Evolutionary conservation across 176 grass and related monocot genomes (phyloP).

Genomic region (Calamus simplicifolius): DNA sequence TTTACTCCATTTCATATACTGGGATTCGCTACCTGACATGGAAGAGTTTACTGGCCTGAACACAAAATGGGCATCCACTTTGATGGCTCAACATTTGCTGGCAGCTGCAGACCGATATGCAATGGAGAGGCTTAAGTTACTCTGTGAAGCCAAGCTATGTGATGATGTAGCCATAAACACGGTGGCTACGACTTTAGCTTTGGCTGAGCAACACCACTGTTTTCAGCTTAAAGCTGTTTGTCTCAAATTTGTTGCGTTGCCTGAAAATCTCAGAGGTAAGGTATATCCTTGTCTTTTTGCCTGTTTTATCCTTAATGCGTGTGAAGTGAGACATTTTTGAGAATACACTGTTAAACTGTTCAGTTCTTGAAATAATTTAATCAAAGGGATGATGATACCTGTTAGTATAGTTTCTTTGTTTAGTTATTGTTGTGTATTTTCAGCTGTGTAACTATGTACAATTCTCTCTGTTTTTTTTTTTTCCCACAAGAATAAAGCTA

Average conservation of each 20-base stretch:
- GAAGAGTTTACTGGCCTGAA: conserved; percentile 81
- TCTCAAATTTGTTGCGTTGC: conserved; percentile 83
- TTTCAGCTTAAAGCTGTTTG: conserved; percentile 92
- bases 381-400: too few species aligned
- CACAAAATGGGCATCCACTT: conserved; percentile 71
- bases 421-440: too few species aligned
- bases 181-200: conserved; percentile 86
- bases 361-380: too few species aligned
- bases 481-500: too few species aligned
- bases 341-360: too few species aligned
- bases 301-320: background rate
- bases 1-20: conserved; percentile 96
- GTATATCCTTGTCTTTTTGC: background rate
- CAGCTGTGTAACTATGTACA: too few species aligned
- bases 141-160: conserved; percentile 68
- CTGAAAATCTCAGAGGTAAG: conserved; percentile 88
- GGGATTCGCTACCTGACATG: conserved; percentile 76
- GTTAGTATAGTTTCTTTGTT: too few species aligned
- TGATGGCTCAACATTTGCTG: conserved; percentile 96
- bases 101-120: conserved; percentile 92
- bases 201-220: conserved; percentile 96
- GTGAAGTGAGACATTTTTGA: too few species aligned
- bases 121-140: conserved; percentile 86
- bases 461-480: too few species aligned
- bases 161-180: conserved; percentile 93